phyloP scores from a whole-genome alignment of 2,329 filamentous ascomycete genomes.

The Aspergillus alliaceus region DNA sequence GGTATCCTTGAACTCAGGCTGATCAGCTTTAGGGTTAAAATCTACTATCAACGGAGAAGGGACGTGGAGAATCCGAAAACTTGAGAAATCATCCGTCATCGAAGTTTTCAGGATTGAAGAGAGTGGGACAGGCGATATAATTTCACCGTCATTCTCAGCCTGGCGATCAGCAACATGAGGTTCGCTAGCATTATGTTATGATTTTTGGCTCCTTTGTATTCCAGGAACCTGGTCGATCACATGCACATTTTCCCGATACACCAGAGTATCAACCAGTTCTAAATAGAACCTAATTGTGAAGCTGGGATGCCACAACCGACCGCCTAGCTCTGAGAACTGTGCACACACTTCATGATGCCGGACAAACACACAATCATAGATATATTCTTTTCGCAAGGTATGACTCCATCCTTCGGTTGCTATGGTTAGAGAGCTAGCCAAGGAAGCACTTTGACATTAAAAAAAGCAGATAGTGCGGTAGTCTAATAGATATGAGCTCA shows the following conservation, averaged over 20 bases:
- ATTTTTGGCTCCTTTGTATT: not conserved
- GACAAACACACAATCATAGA: not conserved
- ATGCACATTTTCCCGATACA: not conserved
- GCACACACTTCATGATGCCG: not conserved
- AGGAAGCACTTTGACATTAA: not conserved
- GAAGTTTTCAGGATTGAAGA: constrained; percentile 74
- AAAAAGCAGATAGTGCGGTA: not conserved
- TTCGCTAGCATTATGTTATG: not conserved
- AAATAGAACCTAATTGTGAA: no score
- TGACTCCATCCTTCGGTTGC: not conserved
- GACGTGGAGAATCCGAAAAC: constrained; percentile 76
- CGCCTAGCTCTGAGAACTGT: not conserved
- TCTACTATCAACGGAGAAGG: constrained; percentile 65
- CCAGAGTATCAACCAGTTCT: not conserved
- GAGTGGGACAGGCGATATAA: constrained; percentile 71
- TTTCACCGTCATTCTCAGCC: constrained; percentile 74
- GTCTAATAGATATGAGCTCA: not conserved
- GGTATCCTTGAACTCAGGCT: not conserved
- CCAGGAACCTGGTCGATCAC: not conserved
- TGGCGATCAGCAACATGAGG: constrained; percentile 53
- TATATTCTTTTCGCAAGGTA: not conserved
- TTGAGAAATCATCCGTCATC: constrained; percentile 62
- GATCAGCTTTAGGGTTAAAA: constrained; percentile 55
- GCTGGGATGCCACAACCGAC: not conserved
- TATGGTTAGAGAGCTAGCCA: not conserved